Percentiles rank a stretch among this genome's conserved stretches.
Evolutionary conservation across 805 yeast genomes (phyloP).

Genomic region (Saccharomyces mikatae): DNA sequence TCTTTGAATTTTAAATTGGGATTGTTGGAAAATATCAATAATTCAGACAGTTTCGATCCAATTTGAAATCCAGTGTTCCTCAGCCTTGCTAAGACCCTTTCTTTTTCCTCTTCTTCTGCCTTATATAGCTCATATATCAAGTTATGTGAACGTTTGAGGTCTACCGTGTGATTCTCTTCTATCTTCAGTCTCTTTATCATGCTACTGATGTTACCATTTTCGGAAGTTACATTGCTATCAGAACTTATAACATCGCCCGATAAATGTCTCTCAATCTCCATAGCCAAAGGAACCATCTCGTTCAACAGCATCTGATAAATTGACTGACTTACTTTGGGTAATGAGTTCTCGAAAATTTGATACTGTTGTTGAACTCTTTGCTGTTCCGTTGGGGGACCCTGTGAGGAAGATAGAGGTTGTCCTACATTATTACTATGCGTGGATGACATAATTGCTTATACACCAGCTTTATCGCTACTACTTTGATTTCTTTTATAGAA

Average conservation of each 20-base stretch:
- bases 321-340: conserved; percentile 42
- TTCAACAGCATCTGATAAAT: conserved; percentile 59
- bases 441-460: not conserved
- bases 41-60: conserved; percentile 51
- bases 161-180: conserved; percentile 8
- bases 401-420: not conserved
- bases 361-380: conserved; percentile 23
- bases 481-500: not conserved
- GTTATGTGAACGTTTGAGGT: conserved; percentile 23
- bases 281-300: conserved; percentile 68
- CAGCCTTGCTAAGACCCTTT: conserved; percentile 49
- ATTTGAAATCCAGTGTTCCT: conserved; percentile 65
- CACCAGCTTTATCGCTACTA: not conserved
- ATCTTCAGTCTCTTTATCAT: conserved; percentile 6
- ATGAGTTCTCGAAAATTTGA: conserved; percentile 25
- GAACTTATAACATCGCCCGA: not conserved
- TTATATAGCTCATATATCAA: conserved; percentile 24
- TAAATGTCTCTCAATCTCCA: conserved; percentile 49
- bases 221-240: conserved; percentile 8
- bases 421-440: not conserved
- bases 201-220: conserved; percentile 10
- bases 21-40: conserved; percentile 40
- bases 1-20: conserved; percentile 38
- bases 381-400: conserved; percentile 14
- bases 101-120: conserved; percentile 30